A percentile compares a stretch with the other conserved stretches of the same genome.
These are phyloP conservation scores for Fonsecaea erecta DNA, from an alignment of 2,329 filamentous ascomycete genomes.

Conservation along the genomic window DNA sequence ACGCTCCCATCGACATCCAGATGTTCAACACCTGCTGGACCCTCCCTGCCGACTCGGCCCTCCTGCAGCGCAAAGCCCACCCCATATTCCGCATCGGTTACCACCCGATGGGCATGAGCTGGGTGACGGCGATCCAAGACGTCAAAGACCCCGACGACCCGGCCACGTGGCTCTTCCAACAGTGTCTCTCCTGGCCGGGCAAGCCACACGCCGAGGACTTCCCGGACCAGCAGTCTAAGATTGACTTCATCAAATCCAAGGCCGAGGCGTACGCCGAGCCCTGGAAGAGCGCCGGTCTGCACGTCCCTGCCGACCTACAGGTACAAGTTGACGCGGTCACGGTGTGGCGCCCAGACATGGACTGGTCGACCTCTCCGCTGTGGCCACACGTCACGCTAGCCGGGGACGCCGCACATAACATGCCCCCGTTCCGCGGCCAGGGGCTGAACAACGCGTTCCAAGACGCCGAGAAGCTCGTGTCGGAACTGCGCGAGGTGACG, in stretches of 20 bases:
- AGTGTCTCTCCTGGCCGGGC: conserved; percentile 23
- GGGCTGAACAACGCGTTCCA: conserved; percentile 65
- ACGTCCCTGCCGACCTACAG: conserved; percentile 24
- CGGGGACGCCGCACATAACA: conserved; percentile 68
- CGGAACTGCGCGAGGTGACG: conserved; percentile 33
- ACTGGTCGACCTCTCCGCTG: conserved; percentile 35
- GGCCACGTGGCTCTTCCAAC: conserved; percentile 25
- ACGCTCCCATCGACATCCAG: conserved; percentile 13
- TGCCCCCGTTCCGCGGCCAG: conserved; percentile 64
- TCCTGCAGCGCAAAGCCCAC: conserved; percentile 27
- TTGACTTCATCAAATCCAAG: conserved; percentile 30
- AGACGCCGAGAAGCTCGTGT: conserved; percentile 51
- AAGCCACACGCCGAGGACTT: conserved; percentile 18
- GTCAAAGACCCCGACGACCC: conserved; percentile 25
- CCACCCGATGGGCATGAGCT: conserved; percentile 18
- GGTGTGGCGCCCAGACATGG: conserved; percentile 30
- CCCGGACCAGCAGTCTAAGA: conserved; percentile 18
- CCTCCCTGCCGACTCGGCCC: conserved; percentile 25
- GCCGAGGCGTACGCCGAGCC: conserved; percentile 23
- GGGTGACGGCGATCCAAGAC: conserved; percentile 17
- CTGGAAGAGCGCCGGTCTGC: conserved; percentile 19
- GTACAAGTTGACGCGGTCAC: conserved; percentile 32
- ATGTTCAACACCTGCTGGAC: conserved; percentile 23
- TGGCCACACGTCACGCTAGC: conserved; percentile 51
- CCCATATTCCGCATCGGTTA: conserved; percentile 32